Evolutionary conservation across 2,329 filamentous ascomycete genomes (phyloP).

Genomic region (Neofusicoccum sp.): DNA sequence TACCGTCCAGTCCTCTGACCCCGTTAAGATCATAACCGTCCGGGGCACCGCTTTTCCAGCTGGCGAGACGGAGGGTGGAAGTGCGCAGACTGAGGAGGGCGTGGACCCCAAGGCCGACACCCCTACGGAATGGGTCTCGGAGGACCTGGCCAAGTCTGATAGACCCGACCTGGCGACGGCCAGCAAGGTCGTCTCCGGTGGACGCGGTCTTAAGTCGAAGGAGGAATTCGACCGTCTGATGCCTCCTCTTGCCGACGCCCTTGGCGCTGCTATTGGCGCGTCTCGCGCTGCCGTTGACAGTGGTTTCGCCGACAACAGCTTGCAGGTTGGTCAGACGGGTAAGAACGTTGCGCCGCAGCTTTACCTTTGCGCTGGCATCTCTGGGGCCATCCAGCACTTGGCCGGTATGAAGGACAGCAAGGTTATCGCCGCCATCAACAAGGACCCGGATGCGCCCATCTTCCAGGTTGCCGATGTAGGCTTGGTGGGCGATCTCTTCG

Average conservation of each 20-base stretch:
- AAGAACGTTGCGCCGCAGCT: constrained; percentile 97
- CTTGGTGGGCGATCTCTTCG: constrained; percentile 91
- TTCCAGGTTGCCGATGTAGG: constrained; percentile 98
- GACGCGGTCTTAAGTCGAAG: constrained; percentile 94
- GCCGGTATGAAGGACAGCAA: constrained; percentile 99
- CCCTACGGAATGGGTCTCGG: constrained; percentile 85
- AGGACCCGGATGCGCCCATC: constrained; percentile 94
- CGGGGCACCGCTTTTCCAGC: constrained; percentile 89
- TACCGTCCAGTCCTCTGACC: constrained; percentile 87
- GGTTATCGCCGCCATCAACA: constrained; percentile 98
- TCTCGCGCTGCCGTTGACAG: constrained; percentile 95
- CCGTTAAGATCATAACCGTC: constrained; percentile 86
- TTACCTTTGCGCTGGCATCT: constrained; percentile 94
- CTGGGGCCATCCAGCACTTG: constrained; percentile 95
- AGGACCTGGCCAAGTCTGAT: constrained; percentile 90
- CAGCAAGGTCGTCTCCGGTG: constrained; percentile 85
- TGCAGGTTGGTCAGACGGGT: constrained; percentile 97
- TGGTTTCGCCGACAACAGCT: constrained; percentile 96
- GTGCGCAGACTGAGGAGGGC: constrained; percentile 77
- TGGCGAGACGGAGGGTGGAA: constrained; percentile 70
- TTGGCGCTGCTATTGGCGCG: constrained; percentile 94
- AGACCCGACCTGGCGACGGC: constrained; percentile 93
- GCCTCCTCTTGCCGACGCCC: constrained; percentile 84
- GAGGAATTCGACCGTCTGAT: constrained; percentile 95
- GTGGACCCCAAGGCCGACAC: constrained; percentile 77